phyloP scores from a whole-genome alignment of 2,329 filamentous ascomycete species.

The Aspergillus sp. region DNA sequence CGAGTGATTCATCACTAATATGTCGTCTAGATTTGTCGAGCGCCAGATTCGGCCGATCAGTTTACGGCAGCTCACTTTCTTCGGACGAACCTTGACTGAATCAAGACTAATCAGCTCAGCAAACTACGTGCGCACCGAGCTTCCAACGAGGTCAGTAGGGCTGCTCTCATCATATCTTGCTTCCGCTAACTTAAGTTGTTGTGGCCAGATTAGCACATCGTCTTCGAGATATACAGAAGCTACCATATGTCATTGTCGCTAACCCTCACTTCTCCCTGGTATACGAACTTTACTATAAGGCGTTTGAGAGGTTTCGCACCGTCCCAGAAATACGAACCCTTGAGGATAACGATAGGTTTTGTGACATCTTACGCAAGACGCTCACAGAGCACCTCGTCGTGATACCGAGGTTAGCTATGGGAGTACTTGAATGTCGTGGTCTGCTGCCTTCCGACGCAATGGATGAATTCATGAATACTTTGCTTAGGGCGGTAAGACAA shows the following conservation, averaged over 20 bases:
- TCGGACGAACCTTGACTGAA: constrained; percentile 90
- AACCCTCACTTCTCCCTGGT: constrained; percentile 92
- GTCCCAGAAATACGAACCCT: constrained; percentile 79
- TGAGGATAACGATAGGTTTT: constrained; percentile 87
- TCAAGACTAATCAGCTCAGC: constrained; percentile 86
- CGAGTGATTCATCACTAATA: constrained; percentile 14
- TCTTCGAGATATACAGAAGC: constrained; percentile 92
- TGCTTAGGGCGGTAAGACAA: constrained; percentile 73
- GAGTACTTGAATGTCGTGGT: constrained; percentile 84
- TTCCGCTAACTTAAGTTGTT: not conserved
- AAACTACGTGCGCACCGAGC: constrained; percentile 94
- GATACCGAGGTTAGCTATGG: constrained; percentile 92
- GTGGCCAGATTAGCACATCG: constrained; percentile 76
- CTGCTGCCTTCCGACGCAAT: constrained; percentile 78
- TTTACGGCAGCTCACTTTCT: constrained; percentile 93
- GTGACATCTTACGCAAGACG: constrained; percentile 74
- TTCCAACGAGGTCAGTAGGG: constrained; percentile 71
- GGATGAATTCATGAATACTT: constrained; percentile 93
- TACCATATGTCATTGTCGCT: constrained; percentile 94
- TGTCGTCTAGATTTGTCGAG: constrained; percentile 75
- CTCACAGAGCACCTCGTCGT: constrained; percentile 87
- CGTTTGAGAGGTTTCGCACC: constrained; percentile 88
- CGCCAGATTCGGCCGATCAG: constrained; percentile 94
- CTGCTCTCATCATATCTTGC: not conserved
- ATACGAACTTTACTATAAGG: constrained; percentile 93